Base-by-base conservation (phyloP, 805 yeast species). In the Dipodascopsis uninucleata region DNA sequence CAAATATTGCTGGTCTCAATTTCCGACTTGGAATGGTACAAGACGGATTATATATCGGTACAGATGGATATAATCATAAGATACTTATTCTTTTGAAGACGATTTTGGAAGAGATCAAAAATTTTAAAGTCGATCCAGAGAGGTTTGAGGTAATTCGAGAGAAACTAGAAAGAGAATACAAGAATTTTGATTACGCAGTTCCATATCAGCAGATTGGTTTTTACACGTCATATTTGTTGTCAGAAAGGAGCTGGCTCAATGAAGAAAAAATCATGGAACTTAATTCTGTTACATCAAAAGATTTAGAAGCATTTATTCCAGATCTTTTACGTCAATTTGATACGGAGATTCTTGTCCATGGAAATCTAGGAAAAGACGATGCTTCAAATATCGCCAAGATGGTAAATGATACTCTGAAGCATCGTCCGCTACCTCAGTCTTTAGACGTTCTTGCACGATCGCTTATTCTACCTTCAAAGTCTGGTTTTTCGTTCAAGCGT, bases 31-130 rank as follows among this genome's bases (percentile, higher is more conserved):
- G 71, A 24, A 68, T 76, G 47, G 76, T 82, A 43, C 74, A 82
- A 51, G 87, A 81, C 54, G 95, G 96, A 0, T 58, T 89, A 31
- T 74, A 76, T 31, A 60, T 90, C 34, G 77, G 76, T 37, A 70
- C 87, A 18, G 70, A 73, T 31, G 98, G 98, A 2, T 93, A 82
- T 63, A 85, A 84, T 55, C 90, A 93, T 63, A 90, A 90, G 59
- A 68, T 87, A 36, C 72, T 76, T 16, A 74, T 72, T 10, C 71
- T 90, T 34, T 65, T 86, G 21, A 76, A 74, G 37, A 74, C 78
- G 45, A 76, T 89, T 21, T 63, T 86, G 39, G 69, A 70, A 17
- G 75, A 75, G 8, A 55, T 90, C 32, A 61, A 69, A 20, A 58
- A 59, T 3, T 84, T 81, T 54, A 62, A 63, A 50, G 68, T 83